These are phyloP conservation scores for Paecilomyces variotii DNA, from an alignment of 2,329 filamentous ascomycete genomes.

Conservation along the genomic window DNA sequence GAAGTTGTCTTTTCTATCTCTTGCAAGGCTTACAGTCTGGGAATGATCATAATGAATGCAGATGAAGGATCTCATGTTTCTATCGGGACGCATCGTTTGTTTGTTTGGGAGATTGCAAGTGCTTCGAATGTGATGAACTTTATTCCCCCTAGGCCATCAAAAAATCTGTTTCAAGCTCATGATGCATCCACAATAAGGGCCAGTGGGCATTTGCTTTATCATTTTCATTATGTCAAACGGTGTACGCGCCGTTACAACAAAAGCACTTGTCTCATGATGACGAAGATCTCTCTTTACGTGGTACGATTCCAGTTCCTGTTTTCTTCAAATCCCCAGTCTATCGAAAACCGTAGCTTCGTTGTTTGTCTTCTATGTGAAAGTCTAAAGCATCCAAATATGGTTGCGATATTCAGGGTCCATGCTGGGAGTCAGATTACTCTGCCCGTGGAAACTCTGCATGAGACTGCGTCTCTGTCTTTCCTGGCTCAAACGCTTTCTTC, in stretches of 20 bases:
- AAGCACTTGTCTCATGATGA: neutral
- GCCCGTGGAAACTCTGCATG: neutral
- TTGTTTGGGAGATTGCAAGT: neutral
- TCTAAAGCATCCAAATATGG: neutral
- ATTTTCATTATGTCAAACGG: neutral
- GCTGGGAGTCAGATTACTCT: neutral
- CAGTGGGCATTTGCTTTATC: neutral
- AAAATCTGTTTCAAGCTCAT: neutral
- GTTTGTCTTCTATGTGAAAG: neutral
- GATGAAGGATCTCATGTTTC: neutral
- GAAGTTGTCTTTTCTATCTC: neutral
- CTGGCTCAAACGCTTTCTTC: constrained; percentile 8
- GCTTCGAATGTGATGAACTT: neutral
- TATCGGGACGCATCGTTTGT: neutral
- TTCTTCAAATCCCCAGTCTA: neutral
- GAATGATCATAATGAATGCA: neutral
- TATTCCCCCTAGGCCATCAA: neutral
- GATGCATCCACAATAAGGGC: neutral
- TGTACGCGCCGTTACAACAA: neutral
- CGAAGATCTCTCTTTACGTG: neutral
- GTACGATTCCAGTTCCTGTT: neutral
- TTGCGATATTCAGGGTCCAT: neutral
- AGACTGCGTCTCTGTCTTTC: constrained; percentile 1
- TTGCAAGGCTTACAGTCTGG: neutral
- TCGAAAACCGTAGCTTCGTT: neutral